Conservation (phyloP, 306 rosid genomes). For the Nissolia schottii region DNA sequence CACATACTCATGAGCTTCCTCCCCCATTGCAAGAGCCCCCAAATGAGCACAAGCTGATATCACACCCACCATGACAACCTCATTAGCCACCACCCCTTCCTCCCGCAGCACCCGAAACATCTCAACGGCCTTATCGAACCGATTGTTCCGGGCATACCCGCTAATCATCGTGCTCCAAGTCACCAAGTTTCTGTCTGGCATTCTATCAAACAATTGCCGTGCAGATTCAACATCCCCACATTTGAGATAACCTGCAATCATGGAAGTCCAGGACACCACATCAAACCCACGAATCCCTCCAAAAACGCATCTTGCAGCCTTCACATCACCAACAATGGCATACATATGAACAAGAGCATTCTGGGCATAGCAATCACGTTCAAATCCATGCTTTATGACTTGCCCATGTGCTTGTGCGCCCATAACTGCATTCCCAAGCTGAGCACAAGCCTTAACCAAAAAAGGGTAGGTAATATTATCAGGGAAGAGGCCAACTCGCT, state of each 20-base stretch:
- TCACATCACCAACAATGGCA: slow-evolving; percentile 25
- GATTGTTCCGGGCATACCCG: slow-evolving; percentile 30
- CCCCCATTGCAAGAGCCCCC: slow-evolving; percentile 40
- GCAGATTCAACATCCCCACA: slow-evolving; percentile 39
- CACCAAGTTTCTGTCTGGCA: slow-evolving; percentile 39
- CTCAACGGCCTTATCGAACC: slow-evolving; percentile 29
- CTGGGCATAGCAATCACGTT: slow-evolving; percentile 27
- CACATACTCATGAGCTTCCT: slow-evolving; percentile 34
- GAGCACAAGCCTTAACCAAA: slow-evolving; percentile 34
- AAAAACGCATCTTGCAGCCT: slow-evolving; percentile 28
- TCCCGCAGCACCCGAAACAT: slow-evolving; percentile 28
- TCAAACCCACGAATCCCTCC: slow-evolving; percentile 27
- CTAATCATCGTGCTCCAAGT: slow-evolving; percentile 46
- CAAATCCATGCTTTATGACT: slow-evolving; percentile 30
- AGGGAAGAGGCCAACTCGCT: slow-evolving; percentile 33
- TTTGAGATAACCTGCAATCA: slow-evolving; percentile 30
- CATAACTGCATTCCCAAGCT: slow-evolving; percentile 22
- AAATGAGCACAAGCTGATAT: slow-evolving; percentile 49
- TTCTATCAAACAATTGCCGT: slow-evolving; percentile 32
- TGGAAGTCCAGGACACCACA: slow-evolving; percentile 34
- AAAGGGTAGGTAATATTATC: slow-evolving; percentile 40
- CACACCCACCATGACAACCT: slow-evolving; percentile 41
- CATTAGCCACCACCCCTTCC: slow-evolving; percentile 42
- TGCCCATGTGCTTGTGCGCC: slow-evolving; percentile 37
- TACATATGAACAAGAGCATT: slow-evolving; percentile 39